Percentiles rank a stretch among this genome's conserved stretches.
Evolutionary conservation across 129 eudicot genomes (phyloP).

Genomic region (Pulicaria dysenterica): DNA sequence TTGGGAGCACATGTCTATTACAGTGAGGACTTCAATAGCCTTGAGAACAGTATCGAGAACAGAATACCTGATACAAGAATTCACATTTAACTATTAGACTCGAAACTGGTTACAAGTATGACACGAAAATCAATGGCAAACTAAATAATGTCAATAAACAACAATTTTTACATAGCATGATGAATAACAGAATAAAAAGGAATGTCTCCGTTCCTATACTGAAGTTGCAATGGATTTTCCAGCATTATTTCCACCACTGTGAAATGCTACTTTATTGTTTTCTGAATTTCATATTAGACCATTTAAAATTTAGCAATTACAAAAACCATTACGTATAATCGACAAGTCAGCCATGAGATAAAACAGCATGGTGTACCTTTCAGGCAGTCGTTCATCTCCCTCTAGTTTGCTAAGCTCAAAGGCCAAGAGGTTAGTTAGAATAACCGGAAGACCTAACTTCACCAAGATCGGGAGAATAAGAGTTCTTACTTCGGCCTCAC

Average conservation of each 20-base stretch:
- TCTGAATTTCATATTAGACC: background rate
- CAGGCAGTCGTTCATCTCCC: slow-evolving; percentile 64
- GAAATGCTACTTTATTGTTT: background rate
- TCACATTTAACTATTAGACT: slow-evolving; percentile 17
- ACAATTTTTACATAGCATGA: background rate
- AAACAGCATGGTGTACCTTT: slow-evolving; percentile 58
- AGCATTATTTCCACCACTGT: too few relatives aligned
- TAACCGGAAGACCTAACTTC: slow-evolving; percentile 71
- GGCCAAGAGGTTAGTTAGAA: slow-evolving; percentile 65
- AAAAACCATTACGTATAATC: slow-evolving; percentile 4
- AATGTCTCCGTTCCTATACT: too few relatives aligned
- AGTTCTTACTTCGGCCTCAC: slow-evolving; percentile 55
- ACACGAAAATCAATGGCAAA: background rate
- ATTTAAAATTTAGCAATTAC: background rate
- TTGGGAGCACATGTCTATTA: slow-evolving; percentile 60
- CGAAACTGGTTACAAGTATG: slow-evolving; percentile 5
- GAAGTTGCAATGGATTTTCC: too few relatives aligned
- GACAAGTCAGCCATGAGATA: slow-evolving; percentile 4
- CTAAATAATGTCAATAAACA: background rate
- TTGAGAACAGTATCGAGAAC: slow-evolving; percentile 78
- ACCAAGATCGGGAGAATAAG: slow-evolving; percentile 63
- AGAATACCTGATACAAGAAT: slow-evolving; percentile 55
- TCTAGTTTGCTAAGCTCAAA: slow-evolving; percentile 70
- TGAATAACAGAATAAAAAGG: background rate
- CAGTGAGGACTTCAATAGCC: slow-evolving; percentile 75